Percentiles rank a stretch among this genome's conserved stretches.
These are phyloP conservation scores for Chaetomium strumarium DNA, from an alignment of 2,329 filamentous ascomycete genomes.

Conservation along the genomic window DNA sequence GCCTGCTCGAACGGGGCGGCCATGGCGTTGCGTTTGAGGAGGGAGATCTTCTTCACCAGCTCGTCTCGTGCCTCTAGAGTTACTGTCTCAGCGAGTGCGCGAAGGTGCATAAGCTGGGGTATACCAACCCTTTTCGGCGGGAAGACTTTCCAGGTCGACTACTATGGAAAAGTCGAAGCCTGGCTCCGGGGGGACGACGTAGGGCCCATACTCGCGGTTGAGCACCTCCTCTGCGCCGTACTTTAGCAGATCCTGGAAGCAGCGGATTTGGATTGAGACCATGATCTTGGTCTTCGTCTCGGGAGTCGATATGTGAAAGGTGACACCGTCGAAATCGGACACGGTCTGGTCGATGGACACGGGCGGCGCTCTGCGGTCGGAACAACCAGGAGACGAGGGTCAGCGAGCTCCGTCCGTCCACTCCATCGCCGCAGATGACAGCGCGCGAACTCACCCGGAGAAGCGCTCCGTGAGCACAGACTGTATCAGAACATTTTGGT, in stretches of 20 bases:
- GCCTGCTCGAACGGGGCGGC: slow-evolving; percentile 96
- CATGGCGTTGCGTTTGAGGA: slow-evolving; percentile 98
- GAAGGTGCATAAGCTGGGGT: not conserved
- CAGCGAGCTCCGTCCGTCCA: not conserved
- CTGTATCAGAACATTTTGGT: slow-evolving; percentile 97
- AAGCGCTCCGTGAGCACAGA: slow-evolving; percentile 93
- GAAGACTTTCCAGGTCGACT: slow-evolving; percentile 82
- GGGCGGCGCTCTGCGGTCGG: slow-evolving; percentile 62
- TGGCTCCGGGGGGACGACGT: slow-evolving; percentile 78
- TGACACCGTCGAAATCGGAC: slow-evolving; percentile 98
- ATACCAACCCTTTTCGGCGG: slow-evolving; percentile 63
- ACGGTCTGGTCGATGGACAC: slow-evolving; percentile 94
- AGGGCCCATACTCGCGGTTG: slow-evolving; percentile 88
- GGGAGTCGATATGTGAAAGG: slow-evolving; percentile 96
- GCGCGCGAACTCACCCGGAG: slow-evolving; percentile 58
- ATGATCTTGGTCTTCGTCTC: slow-evolving; percentile 91
- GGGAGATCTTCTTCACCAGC: slow-evolving; percentile 76
- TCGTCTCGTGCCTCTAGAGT: slow-evolving; percentile 74
- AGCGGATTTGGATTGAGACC: slow-evolving; percentile 91
- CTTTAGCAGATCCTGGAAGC: slow-evolving; percentile 83
- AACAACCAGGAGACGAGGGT: not conserved
- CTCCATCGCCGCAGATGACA: not conserved
- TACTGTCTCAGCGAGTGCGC: not conserved
- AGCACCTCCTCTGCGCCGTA: slow-evolving; percentile 92
- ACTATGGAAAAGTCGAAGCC: slow-evolving; percentile 95